phyloP scores from a whole-genome alignment of 768 basidiomycete genomes.

The Mycena epipterygia region DNA sequence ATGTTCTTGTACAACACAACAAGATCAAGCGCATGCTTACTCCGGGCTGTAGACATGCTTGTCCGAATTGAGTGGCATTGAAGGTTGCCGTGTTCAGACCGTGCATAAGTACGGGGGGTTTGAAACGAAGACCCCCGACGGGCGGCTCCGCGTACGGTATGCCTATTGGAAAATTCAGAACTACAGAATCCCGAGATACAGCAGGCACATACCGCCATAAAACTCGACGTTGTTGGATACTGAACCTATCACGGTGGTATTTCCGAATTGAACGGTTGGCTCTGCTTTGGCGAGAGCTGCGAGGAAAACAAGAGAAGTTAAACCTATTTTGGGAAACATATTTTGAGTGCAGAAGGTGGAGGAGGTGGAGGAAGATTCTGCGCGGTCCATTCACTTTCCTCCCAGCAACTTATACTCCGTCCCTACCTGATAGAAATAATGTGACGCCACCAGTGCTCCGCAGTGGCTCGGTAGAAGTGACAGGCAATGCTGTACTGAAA shows the following conservation, averaged over 20 bases:
- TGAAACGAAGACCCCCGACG: slow-evolving; percentile 44
- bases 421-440: no score
- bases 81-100: slow-evolving; percentile 40
- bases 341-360: not conserved
- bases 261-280: slow-evolving; percentile 10
- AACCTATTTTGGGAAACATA: slow-evolving; percentile 8
- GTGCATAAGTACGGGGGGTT: slow-evolving; percentile 40
- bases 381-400: no score
- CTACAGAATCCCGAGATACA: not conserved
- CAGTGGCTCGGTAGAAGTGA: no score
- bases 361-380: no score
- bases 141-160: slow-evolving; percentile 50
- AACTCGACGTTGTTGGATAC: not conserved
- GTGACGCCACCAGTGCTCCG: no score
- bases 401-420: no score
- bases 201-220: slow-evolving; percentile 1
- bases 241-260: slow-evolving; percentile 1
- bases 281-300: not conserved
- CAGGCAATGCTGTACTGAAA: no score
- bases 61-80: slow-evolving; percentile 45
- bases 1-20: not conserved
- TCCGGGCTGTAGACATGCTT: slow-evolving; percentile 45
- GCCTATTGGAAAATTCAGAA: slow-evolving; percentile 19
- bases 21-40: not conserved
- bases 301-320: not conserved